Evolutionary conservation across 345 rosid genomes (phyloP).

Genomic region (Balakata baccata): DNA sequence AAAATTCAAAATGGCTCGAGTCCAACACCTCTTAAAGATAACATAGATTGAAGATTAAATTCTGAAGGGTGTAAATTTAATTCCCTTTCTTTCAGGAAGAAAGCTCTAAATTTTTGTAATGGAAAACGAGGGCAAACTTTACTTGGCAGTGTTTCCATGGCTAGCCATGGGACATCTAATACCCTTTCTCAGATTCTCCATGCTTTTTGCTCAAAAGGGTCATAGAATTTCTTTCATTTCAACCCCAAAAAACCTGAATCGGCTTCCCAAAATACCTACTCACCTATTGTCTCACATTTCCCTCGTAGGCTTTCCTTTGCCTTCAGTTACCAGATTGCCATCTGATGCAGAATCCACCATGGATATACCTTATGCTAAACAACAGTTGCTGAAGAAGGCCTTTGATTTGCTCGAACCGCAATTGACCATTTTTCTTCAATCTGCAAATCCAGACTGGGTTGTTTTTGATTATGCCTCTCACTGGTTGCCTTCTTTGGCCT

Average conservation of each 20-base stretch:
- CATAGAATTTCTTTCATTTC: slow-evolving; percentile 24
- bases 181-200: slow-evolving; percentile 24
- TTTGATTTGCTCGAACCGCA: slow-evolving; percentile 31
- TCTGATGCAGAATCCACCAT: slow-evolving; percentile 33
- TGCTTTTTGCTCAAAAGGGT: slow-evolving; percentile 24
- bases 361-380: slow-evolving; percentile 27
- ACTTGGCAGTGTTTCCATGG: slow-evolving; percentile 29
- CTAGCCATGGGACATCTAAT: slow-evolving; percentile 31
- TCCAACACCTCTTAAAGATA: too few species aligned
- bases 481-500: slow-evolving; percentile 41
- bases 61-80: too few species aligned
- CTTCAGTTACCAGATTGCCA: slow-evolving; percentile 32
- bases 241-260: slow-evolving; percentile 17
- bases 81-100: too few species aligned
- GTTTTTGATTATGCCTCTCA: slow-evolving; percentile 38
- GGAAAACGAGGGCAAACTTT: slow-evolving; percentile 13
- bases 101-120: neutral
- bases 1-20: too few species aligned
- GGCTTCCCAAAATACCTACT: slow-evolving; percentile 11
- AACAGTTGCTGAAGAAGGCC: slow-evolving; percentile 38
- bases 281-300: slow-evolving; percentile 22
- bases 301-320: slow-evolving; percentile 30
- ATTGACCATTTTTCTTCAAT: slow-evolving; percentile 27
- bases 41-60: too few species aligned
- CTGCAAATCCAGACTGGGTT: slow-evolving; percentile 38